Evolutionary conservation across 2,329 filamentous ascomycete species (phyloP).

Genomic region (Stenocarpella maydis): DNA sequence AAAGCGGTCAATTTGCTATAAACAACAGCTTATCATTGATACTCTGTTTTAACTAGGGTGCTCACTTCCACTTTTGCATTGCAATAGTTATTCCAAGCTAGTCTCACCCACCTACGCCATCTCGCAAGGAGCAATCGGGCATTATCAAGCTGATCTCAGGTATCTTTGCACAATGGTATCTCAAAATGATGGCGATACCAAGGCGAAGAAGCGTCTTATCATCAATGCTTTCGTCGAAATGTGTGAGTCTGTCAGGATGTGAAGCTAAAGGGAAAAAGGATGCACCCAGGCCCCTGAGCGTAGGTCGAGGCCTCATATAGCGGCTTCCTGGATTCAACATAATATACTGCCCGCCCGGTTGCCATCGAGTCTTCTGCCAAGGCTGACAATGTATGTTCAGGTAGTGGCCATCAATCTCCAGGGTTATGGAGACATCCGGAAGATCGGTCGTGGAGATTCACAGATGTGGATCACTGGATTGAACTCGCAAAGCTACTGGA

Average conservation of each 20-base stretch:
- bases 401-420: constrained; percentile 56
- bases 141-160: too few species aligned
- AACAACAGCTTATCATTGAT: background rate
- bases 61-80: background rate
- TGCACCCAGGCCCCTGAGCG: too few species aligned
- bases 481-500: constrained; percentile 67
- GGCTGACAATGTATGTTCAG: constrained; percentile 35
- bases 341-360: too few species aligned
- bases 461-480: constrained; percentile 67
- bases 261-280: too few species aligned
- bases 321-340: too few species aligned
- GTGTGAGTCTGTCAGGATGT: constrained; percentile 31
- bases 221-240: constrained; percentile 38
- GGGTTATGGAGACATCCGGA: constrained; percentile 67
- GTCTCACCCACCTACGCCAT: background rate
- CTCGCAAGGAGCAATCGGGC: background rate
- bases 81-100: background rate
- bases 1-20: background rate
- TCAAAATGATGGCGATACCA: constrained; percentile 9
- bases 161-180: background rate
- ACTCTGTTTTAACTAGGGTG: background rate
- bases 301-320: too few species aligned
- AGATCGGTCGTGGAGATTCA: constrained; percentile 69
- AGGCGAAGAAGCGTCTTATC: constrained; percentile 33
- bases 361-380: too few species aligned